Evolutionary conservation across 2,329 filamentous ascomycete genomes (phyloP), one percentile per base, ranked within the genome.

Genomic region (Furcasterigmium furcatum): DNA sequence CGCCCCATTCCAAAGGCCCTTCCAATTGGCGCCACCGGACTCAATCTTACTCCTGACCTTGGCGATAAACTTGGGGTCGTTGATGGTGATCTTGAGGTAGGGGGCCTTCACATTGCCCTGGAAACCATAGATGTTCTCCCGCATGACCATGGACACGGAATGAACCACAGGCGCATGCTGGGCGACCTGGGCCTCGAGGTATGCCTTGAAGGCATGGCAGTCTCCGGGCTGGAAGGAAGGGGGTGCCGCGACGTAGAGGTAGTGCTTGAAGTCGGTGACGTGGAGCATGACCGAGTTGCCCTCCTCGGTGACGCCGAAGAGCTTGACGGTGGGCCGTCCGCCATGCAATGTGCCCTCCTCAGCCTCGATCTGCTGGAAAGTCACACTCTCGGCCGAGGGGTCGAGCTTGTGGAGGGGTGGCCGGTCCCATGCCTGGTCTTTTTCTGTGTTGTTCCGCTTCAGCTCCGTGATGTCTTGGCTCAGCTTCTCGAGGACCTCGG

Each of bases 231-330:
- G 80, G 64, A 99, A 99, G 21, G 82, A 80, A 9, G 91, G 72
- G 0, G 94, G 94, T 0, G 95, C 94, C 9, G 89, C 87, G 38
- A 97, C 83, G 59, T 96, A 99, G 46, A 99, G 82, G 62, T 99
- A 99, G 64, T 99, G 94, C 55, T 90, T 85, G 68, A 99, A 99
- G 60, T 91, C 89, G 14, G 88, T 96, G 51, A 99, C 91, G 64
- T 99, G 94, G 12, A 99, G 75, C 65, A 99, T 80, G 32, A 96
- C 90, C 4, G 94, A 99, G 66, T 99, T 87, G 44, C 94, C 94
- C 49, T 74, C 64, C 57, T 81, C 68, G 2, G 90, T 96, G 4
- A 97, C 91, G 57, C 94, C 94, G 67, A 97, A 99, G 18, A 99
- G 77, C 72, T 94, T 95, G 46, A 99, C 81, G 0, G 89, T 85